Percentiles rank a stretch among this genome's conserved stretches.
phyloP scores from a whole-genome alignment of 495 filamentous ascomycete genomes.

The Trichoderma parareesei region DNA sequence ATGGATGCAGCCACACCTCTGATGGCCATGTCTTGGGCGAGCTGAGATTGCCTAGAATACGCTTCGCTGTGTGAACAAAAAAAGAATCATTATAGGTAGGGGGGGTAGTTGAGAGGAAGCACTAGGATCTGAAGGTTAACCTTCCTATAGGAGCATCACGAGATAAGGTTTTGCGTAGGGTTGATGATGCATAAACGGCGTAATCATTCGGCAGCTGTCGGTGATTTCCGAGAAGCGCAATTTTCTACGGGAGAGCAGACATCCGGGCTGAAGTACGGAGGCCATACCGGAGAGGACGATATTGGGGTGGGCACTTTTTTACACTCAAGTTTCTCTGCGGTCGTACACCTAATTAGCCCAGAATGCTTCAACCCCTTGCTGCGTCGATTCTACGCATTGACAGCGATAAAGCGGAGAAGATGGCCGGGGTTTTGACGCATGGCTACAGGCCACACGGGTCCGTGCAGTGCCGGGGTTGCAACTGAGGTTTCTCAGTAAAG shows the following conservation, averaged over 20 bases:
- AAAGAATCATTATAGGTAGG: too few species aligned
- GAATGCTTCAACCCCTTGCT: background rate
- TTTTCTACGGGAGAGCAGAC: background rate
- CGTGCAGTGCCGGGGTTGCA: background rate
- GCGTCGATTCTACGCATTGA: background rate
- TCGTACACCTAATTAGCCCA: background rate
- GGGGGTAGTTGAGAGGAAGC: too few species aligned
- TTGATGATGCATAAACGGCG: background rate
- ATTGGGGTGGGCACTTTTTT: background rate
- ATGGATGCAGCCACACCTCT: too few species aligned
- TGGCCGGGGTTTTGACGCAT: background rate
- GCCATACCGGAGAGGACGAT: background rate
- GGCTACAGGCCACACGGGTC: background rate
- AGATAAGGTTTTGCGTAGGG: background rate
- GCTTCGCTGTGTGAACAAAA: too few species aligned
- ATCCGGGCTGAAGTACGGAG: background rate
- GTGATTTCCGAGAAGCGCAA: background rate
- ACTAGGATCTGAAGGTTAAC: background rate
- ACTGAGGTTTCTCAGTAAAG: too few species aligned
- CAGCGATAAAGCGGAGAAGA: background rate
- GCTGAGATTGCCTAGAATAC: too few species aligned
- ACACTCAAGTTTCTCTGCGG: background rate
- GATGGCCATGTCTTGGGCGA: too few species aligned
- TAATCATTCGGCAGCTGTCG: background rate
- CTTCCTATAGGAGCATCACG: background rate